These are phyloP conservation scores for Mucor indicus DNA, from an alignment of 371 early-diverging fungal genomes.

Conservation along the genomic window DNA sequence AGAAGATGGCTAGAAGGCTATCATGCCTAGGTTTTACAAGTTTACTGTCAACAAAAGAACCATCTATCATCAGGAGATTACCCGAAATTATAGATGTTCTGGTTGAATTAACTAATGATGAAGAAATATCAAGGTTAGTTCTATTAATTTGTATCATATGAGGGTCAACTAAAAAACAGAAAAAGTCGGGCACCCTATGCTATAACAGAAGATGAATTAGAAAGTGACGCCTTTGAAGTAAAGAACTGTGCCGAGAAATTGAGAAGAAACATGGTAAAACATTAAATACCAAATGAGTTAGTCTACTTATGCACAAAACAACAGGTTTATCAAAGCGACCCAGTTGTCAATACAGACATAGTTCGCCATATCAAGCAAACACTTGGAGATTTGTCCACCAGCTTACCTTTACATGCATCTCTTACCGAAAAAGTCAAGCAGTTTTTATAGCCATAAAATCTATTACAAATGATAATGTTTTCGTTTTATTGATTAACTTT, in stretches of 20 bases:
- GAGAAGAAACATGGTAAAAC: conserved; percentile 37
- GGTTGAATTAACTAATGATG: conserved; percentile 61
- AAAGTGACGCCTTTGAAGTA: conserved; percentile 52
- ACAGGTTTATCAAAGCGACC: conserved; percentile 51
- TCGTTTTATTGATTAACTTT: no score
- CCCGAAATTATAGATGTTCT: conserved; percentile 59
- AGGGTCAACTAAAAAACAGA: no score
- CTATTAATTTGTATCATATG: not conserved
- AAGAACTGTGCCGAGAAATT: conserved; percentile 53
- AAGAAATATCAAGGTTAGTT: conserved; percentile 51
- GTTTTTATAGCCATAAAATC: no score
- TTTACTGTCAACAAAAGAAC: conserved; percentile 55
- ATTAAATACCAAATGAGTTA: not conserved
- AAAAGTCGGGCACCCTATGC: conserved; percentile 52
- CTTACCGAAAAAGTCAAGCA: conserved; percentile 39
- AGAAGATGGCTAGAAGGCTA: conserved; percentile 70
- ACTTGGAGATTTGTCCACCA: conserved; percentile 19
- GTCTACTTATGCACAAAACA: no score
- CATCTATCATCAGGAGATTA: conserved; percentile 40
- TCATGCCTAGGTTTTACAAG: conserved; percentile 67
- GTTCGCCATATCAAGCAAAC: conserved; percentile 47
- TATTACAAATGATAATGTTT: no score
- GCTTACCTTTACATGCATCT: conserved; percentile 46
- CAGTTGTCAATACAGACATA: conserved; percentile 56
- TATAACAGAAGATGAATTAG: conserved; percentile 60